Evolutionary conservation across 805 yeast species (phyloP).

Genomic region (Yarrowia osloensis): DNA sequence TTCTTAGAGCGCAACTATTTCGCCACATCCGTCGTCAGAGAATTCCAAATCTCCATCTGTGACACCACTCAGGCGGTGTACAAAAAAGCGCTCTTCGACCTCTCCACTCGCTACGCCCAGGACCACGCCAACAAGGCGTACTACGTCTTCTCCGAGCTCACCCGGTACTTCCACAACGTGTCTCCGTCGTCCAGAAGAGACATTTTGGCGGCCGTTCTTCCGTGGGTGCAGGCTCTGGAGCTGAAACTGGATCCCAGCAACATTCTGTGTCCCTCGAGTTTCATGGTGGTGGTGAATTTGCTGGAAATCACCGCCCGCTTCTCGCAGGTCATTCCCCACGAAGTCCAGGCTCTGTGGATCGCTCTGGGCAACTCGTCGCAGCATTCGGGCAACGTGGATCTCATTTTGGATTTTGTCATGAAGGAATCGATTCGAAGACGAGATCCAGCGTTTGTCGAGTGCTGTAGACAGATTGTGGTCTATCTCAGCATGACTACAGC

Average conservation of each 20-base stretch:
- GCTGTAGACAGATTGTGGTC: constrained; percentile 77
- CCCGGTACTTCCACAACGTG: constrained; percentile 66
- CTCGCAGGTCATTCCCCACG: constrained; percentile 73
- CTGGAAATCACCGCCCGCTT: constrained; percentile 83
- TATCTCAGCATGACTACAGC: constrained; percentile 51
- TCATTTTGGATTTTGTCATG: constrained; percentile 69
- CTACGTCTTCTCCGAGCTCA: constrained; percentile 67
- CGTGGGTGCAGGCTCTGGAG: constrained; percentile 89
- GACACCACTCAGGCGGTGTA: constrained; percentile 80
- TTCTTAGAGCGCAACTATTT: constrained; percentile 63
- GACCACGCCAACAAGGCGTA: constrained; percentile 60
- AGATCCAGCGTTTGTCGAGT: constrained; percentile 72
- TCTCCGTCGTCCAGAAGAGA: constrained; percentile 67
- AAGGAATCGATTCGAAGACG: constrained; percentile 67
- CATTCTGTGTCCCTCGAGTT: constrained; percentile 42
- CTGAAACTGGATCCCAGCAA: constrained; percentile 51
- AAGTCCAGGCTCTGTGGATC: constrained; percentile 93
- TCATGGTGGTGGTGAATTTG: constrained; percentile 76
- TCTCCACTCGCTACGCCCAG: constrained; percentile 71
- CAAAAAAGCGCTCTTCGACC: constrained; percentile 79
- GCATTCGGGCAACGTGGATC: constrained; percentile 66
- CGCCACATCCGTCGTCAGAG: constrained; percentile 55
- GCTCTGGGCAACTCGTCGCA: constrained; percentile 74
- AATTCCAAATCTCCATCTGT: constrained; percentile 68
- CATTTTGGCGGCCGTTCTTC: constrained; percentile 73